phyloP scores from a whole-genome alignment of 2,329 filamentous ascomycete genomes.

The Huntiella bhutanensis region DNA sequence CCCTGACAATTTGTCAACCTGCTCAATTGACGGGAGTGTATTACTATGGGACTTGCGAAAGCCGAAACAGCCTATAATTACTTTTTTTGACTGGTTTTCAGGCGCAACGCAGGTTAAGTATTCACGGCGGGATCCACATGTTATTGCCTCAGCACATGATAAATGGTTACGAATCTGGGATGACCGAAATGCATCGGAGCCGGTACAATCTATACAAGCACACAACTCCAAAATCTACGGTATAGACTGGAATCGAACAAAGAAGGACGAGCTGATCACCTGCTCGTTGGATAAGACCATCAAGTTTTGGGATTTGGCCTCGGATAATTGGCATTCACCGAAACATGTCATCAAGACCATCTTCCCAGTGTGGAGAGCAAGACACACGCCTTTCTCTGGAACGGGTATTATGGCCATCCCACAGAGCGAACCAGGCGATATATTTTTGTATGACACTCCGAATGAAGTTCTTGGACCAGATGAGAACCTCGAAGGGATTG shows the following conservation, averaged over 20 bases:
- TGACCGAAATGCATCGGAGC: constrained; percentile 56
- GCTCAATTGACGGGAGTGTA: constrained; percentile 81
- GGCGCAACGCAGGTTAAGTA: constrained; percentile 92
- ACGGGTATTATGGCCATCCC: constrained; percentile 78
- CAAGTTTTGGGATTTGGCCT: constrained; percentile 73
- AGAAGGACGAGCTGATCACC: constrained; percentile 54
- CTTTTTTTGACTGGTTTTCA: constrained; percentile 83
- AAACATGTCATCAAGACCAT: constrained; percentile 64
- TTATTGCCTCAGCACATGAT: constrained; percentile 82
- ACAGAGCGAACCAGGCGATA: constrained; percentile 65
- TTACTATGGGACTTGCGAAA: constrained; percentile 78
- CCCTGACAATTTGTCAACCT: constrained; percentile 74
- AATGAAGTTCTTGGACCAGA: constrained; percentile 17
- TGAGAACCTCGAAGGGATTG: background rate
- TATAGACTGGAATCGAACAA: constrained; percentile 77
- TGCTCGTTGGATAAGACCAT: constrained; percentile 85
- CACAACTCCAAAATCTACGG: constrained; percentile 91
- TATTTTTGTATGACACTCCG: constrained; percentile 65
- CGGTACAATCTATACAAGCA: constrained; percentile 67
- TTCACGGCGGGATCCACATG: constrained; percentile 70
- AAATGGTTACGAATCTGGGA: constrained; percentile 82
- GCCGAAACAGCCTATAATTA: constrained; percentile 53
- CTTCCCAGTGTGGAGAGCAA: constrained; percentile 78
- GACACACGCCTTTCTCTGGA: constrained; percentile 70
- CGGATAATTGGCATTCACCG: constrained; percentile 34